Evolutionary conservation across 345 rosid genomes (phyloP), one percentile per base, ranked within the genome.

Genomic region (Heritiera littoralis): DNA sequence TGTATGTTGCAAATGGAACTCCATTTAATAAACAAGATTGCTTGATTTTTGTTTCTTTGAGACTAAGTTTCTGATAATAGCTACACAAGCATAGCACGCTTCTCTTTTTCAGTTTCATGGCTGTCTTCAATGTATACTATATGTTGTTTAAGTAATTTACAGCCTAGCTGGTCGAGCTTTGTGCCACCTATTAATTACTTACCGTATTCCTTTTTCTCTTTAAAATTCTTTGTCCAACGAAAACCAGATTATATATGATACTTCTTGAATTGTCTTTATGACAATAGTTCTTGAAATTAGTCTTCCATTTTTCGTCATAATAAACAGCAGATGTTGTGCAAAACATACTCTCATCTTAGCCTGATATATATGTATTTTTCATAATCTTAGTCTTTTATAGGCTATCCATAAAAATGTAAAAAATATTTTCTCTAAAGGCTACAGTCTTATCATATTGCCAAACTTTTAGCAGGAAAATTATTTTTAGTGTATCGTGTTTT

Each of bases 1-100:
- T 89, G 91, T 89, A 84, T 64, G 89, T 77, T 74, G 46, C 49
- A 63, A 66, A 65, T 11, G 20, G 35, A 58, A 74, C 49, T 58
- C 55, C 67, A 58, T 74, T 38, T 56, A 40, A 38, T 30, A 55
- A 76, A 76, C 69, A 40, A 28, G 59, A 51, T 38, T 68, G 43
- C 46, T 41, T 60, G 7, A 17, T 69, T 75, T 73, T 55, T 55
- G 20, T 75, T 79, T 58, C 43, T 55, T 55, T 35, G 45, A 72
- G 12, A 54, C 35, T 55, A 72, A 72, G 49, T 54, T 72, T 18
- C 63, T 35, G 48, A 17, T 55, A 9, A 18, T 8, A 48, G 58
- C 41, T 70, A 13, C 41, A 30, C 15, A 51, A 71, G 30, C 3
- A 35, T 35, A 35, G 1, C 3, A 28, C 1, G 3, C 5, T 28